These are phyloP conservation scores for Auriscalpium orientale DNA, from an alignment of 768 basidiomycete species.

Conservation along the genomic window DNA sequence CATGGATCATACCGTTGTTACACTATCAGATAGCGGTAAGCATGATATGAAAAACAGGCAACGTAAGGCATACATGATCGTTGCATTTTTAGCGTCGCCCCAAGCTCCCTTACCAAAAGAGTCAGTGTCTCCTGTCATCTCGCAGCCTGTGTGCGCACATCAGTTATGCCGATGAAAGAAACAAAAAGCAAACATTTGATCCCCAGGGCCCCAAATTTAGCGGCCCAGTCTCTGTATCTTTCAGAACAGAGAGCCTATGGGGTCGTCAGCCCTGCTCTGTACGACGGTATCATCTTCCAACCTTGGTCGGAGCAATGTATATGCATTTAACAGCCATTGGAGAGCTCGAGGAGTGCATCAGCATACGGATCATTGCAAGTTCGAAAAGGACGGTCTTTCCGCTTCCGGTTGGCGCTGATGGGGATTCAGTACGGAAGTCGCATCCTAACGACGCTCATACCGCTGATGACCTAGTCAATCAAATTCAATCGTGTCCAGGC, in stretches of 20 bases:
- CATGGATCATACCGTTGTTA: too few relatives aligned
- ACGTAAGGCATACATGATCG: constrained; percentile 58
- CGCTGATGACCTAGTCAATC: constrained; percentile 56
- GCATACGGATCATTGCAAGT: constrained; percentile 73
- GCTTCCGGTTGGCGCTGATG: constrained; percentile 84
- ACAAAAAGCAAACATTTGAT: constrained; percentile 51
- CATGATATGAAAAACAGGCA: too few relatives aligned
- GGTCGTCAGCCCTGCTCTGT: too few relatives aligned
- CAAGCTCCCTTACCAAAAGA: constrained; percentile 55
- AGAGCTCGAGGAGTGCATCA: constrained; percentile 35
- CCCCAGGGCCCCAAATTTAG: constrained; percentile 70
- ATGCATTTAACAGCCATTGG: constrained; percentile 55
- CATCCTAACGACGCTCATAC: constrained; percentile 27
- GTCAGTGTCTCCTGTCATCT: constrained; percentile 89
- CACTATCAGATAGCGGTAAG: too few relatives aligned
- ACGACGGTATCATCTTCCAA: constrained; percentile 16
- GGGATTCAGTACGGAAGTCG: constrained; percentile 1
- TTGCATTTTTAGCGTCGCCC: constrained; percentile 67
- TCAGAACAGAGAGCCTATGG: constrained; percentile 82
- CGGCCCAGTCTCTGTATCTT: constrained; percentile 73
- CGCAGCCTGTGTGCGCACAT: constrained; percentile 48
- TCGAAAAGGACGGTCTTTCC: constrained; percentile 97
- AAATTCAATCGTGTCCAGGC: not conserved
- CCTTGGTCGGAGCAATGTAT: constrained; percentile 93
- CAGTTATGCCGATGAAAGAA: too few relatives aligned